Base-by-base conservation (phyloP, 176 grass and related monocot genomes). In the Avena atlantica region DNA sequence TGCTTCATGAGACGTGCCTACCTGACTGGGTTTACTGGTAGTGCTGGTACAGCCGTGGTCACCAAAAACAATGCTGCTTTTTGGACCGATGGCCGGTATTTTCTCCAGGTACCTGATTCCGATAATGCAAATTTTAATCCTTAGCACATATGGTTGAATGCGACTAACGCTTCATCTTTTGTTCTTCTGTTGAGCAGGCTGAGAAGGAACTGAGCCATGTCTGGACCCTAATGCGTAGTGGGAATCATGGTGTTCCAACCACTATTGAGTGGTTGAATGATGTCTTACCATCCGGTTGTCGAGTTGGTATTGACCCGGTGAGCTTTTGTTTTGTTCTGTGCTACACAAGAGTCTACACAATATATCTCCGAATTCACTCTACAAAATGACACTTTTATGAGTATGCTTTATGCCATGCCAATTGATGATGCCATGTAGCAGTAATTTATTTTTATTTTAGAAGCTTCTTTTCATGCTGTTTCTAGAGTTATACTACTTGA, bases 81-180 rank as follows among this genome's bases (percentile, higher is more conserved):
- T n/a, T 98, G 96, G 96, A 98, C 96, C 25, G 96, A 98, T 93
- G 96, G 96, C 14, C 92, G 96, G 2, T 98, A 98, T 88, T 98
- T 98, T 81, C 91, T 98, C 16, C 96, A 98, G 96, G 96, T 98
- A 86, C 7, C 51, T 13, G 42, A 83, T 57, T 64, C 24, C 36
- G 5, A 51, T 48, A 2, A 8, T 58, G 15, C 17, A 29, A 16
- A 45, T 47, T 76, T 29, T 48, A 78, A 36, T 74, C 12, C 10
- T 36, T 48, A 49, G 23, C 45, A 45, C 51, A 49, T 49, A 77
- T 59, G 27, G 4, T 66, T 60, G 8, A 50, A 50, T 81, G 51
- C 6, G 12, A 9, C 55, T 74, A 68, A 16, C 36, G 20, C 24
- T 61, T 83, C 0, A 62, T 69, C 24, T 79, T 74, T 20, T 56